These are phyloP conservation scores for Amphirosellinia nigrospora DNA, from an alignment of 495 filamentous ascomycete species.

Conservation along the genomic window DNA sequence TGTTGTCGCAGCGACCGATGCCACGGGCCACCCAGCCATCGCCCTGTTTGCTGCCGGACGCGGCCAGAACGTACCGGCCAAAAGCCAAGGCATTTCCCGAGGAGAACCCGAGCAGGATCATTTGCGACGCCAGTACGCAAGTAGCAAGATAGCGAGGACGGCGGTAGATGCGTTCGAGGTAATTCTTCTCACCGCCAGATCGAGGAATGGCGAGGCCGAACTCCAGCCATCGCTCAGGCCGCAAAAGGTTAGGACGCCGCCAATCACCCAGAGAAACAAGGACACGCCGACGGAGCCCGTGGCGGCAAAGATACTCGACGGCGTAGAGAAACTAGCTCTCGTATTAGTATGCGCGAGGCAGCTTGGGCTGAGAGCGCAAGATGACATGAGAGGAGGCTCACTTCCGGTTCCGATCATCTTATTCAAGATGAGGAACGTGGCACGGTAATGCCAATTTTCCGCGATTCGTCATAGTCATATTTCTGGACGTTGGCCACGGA, in stretches of 20 bases:
- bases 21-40: conserved; percentile 73
- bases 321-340: conserved; percentile 54
- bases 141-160: conserved; percentile 71
- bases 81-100: conserved; percentile 71
- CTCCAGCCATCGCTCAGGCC: conserved; percentile 57
- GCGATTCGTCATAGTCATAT: conserved; percentile 49
- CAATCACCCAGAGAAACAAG: conserved; percentile 47
- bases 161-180: conserved; percentile 70
- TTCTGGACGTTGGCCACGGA: conserved; percentile 44
- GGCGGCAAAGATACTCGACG: conserved; percentile 54
- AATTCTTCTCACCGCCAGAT: conserved; percentile 68
- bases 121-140: conserved; percentile 65
- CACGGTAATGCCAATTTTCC: conserved; percentile 57
- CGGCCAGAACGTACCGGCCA: conserved; percentile 71
- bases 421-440: conserved; percentile 62
- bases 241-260: conserved; percentile 45
- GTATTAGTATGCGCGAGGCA: conserved; percentile 16
- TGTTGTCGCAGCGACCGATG: conserved; percentile 71
- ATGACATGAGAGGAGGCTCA: conserved; percentile 31
- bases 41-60: conserved; percentile 61
- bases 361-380: neutral
- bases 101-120: conserved; percentile 62
- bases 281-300: conserved; percentile 53
- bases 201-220: conserved; percentile 57
- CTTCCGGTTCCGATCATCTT: conserved; percentile 66